These are phyloP conservation scores for Aspergillus sergii DNA, from an alignment of 2,329 filamentous ascomycete genomes.

Conservation along the genomic window DNA sequence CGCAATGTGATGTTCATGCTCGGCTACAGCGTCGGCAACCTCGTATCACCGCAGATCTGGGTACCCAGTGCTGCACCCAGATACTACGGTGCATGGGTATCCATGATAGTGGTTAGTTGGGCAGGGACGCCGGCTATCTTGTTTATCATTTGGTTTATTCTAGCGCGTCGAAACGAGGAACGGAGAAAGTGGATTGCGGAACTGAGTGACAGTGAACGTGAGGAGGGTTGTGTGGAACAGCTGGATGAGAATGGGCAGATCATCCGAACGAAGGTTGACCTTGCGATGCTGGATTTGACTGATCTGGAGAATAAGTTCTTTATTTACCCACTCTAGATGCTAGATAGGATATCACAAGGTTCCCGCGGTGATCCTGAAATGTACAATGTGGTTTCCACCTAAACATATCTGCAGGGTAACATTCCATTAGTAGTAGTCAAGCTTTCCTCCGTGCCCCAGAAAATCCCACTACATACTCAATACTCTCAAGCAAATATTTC, in stretches of 20 bases:
- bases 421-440: no score
- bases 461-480: no score
- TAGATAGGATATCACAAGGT: no score
- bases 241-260: constrained; percentile 8
- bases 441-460: no score
- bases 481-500: no score
- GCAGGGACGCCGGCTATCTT: neutral
- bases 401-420: no score
- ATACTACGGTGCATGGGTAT: constrained; percentile 1
- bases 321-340: neutral
- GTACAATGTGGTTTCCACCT: no score
- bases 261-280: constrained; percentile 2
- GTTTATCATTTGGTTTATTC: neutral
- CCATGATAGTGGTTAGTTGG: constrained; percentile 1
- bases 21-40: constrained; percentile 4
- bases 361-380: no score
- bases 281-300: constrained; percentile 6
- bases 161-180: neutral
- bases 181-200: neutral
- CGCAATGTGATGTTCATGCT: constrained; percentile 10
- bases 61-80: neutral
- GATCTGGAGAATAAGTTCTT: constrained; percentile 8
- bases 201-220: neutral
- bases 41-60: constrained; percentile 9
- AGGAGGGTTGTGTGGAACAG: constrained; percentile 7